Evolutionary conservation across 2,329 filamentous ascomycete species (phyloP), one percentile per base, ranked within the genome.

Genomic region (Penicillium sp.): DNA sequence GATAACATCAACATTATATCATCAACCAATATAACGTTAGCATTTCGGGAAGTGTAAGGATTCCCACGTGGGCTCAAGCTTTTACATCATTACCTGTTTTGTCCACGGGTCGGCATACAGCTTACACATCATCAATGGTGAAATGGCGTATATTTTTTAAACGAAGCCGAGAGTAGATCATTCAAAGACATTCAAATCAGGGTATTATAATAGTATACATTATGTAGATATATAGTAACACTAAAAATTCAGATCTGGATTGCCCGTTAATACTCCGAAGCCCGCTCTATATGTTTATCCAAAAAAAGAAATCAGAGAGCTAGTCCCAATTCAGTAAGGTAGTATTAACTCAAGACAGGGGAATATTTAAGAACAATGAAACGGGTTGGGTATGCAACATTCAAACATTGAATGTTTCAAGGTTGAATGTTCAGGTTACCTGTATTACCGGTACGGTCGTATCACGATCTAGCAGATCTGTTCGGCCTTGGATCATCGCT

Each of bases 11-110:
- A 45, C 40, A 44, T 38, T 5, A 21, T 41, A 34, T 29, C 31
- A 48, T n/a, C 3, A 49, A 25, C 19, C 29, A 34, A 19, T 13
- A 21, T 29, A 34, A 25, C n/a, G 4, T 40, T 34, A 3, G 45
- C 11, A 36, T 25, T 34, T 50, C 21, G 21, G 29, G 36, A 29
- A 53, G 29, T 52, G 50, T 58, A 33, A 19, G 16, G 23, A 39
- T 31, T 52, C 27, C 60, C 62, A 62, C 54, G 58, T 64, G 60
- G 62, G 40, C 53, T 59, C 46, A 57, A 60, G 59, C 53, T 58
- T 58, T 59, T 57, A 23, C 50, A 54, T 41, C 48, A 21, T 55
- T 59, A 16, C 59, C 57, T 54, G 41, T 58, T 62, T 44, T 38
- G 57, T 41, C 19, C 19, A 21, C 19, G 19, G 19, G 19, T 21